Conservation (phyloP, 352 stramenopile species). For the Pythium dissotocum region DNA sequence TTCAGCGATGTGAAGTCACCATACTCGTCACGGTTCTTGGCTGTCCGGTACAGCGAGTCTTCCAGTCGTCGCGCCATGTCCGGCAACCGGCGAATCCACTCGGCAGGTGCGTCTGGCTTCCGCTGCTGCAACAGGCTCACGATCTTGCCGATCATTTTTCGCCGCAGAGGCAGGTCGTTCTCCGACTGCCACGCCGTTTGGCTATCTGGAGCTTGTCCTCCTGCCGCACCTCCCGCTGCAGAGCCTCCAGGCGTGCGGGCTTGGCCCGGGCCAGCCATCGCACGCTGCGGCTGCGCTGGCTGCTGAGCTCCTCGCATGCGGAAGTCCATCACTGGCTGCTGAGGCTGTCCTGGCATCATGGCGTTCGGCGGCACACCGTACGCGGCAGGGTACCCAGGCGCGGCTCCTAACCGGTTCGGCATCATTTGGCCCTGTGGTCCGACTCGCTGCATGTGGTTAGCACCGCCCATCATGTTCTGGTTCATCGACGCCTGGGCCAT, state of each 20-base stretch:
- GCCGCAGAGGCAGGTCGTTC: constrained; percentile 80
- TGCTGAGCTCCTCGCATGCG: constrained; percentile 45
- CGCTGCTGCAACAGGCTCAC: constrained; percentile 96
- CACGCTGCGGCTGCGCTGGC: constrained; percentile 30
- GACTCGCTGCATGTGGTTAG: constrained; percentile 63
- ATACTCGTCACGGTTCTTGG: constrained; percentile 94
- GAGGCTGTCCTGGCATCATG: constrained; percentile 58
- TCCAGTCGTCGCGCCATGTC: constrained; percentile 98
- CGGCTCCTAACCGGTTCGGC: constrained; percentile 42
- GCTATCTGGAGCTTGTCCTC: constrained; percentile 28
- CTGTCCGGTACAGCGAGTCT: constrained; percentile 95
- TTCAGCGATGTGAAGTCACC: constrained; percentile 96
- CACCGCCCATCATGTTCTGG: constrained; percentile 57
- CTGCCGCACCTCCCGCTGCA: constrained; percentile 26
- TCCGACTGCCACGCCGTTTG: constrained; percentile 87
- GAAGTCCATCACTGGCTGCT: constrained; percentile 40
- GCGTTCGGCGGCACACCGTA: constrained; percentile 62
- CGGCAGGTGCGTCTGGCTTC: constrained; percentile 95
- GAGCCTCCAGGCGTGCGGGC: constrained; percentile 43
- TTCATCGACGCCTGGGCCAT: constrained; percentile 76
- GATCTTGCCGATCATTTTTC: constrained; percentile 93
- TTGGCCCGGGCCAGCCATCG: constrained; percentile 42
- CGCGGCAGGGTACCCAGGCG: constrained; percentile 43
- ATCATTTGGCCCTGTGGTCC: constrained; percentile 57
- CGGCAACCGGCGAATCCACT: constrained; percentile 97